These are phyloP conservation scores for Corymbia calophylla DNA, from an alignment of 441 rosid genomes.

Conservation along the genomic window DNA sequence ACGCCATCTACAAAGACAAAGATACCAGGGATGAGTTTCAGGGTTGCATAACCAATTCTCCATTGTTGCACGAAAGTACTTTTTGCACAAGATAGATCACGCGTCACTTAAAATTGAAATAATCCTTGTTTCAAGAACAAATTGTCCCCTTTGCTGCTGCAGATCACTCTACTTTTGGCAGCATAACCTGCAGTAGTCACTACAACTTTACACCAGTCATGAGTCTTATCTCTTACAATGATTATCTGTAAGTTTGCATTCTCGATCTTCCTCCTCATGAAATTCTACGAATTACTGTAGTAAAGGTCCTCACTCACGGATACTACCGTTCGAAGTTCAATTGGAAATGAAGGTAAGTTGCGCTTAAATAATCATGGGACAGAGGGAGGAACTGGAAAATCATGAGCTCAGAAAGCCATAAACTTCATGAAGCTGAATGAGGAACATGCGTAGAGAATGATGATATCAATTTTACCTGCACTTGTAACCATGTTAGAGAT, in stretches of 20 bases:
- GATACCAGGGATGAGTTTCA: background rate
- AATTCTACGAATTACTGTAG: background rate
- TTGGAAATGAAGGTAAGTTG: background rate
- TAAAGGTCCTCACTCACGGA: background rate
- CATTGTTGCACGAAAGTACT: background rate
- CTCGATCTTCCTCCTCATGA: background rate
- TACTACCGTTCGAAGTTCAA: background rate
- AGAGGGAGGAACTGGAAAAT: background rate
- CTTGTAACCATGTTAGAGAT: background rate
- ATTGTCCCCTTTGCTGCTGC: background rate
- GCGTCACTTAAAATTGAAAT: background rate
- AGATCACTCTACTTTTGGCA: background rate
- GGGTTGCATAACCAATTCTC: background rate
- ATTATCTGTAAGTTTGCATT: background rate
- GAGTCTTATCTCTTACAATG: background rate
- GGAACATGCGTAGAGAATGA: background rate
- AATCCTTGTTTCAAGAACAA: background rate
- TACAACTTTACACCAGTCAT: background rate
- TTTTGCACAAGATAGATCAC: background rate
- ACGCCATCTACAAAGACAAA: background rate
- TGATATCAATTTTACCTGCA: background rate
- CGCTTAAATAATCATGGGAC: background rate
- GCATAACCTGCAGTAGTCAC: background rate
- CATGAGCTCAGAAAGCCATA: background rate
- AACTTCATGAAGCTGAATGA: background rate